phyloP scores from a whole-genome alignment of 371 early-diverging fungal species.

The Paramicrosporidium saccamoebae region DNA sequence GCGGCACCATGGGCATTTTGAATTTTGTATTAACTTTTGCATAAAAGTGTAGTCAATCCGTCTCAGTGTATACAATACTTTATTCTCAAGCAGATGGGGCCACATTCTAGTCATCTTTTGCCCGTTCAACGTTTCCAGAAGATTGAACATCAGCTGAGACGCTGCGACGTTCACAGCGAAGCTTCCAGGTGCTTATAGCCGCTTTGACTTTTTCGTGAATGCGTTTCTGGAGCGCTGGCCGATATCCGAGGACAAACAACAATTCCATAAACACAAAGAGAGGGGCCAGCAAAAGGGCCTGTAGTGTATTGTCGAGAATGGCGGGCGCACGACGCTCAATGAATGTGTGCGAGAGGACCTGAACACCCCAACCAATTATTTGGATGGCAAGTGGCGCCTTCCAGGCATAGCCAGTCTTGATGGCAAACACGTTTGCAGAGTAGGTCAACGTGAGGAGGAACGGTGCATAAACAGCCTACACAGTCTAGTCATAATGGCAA shows the following conservation, averaged over 20 bases:
- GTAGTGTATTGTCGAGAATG: slow-evolving; percentile 40
- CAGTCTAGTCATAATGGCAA: slow-evolving; percentile 1
- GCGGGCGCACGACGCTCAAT: slow-evolving; percentile 65
- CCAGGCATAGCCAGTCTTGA: slow-evolving; percentile 12
- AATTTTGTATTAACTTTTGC: too few species aligned
- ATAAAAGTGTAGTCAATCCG: too few species aligned
- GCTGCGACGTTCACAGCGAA: too few species aligned
- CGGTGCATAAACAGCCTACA: slow-evolving; percentile 15
- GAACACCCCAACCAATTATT: slow-evolving; percentile 40
- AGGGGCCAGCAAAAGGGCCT: slow-evolving; percentile 69
- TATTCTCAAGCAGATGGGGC: too few species aligned
- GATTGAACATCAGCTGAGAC: too few species aligned
- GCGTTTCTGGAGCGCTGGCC: slow-evolving; percentile 26
- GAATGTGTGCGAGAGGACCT: slow-evolving; percentile 55
- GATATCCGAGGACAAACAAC: slow-evolving; percentile 51
- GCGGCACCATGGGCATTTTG: too few species aligned
- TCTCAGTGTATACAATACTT: too few species aligned
- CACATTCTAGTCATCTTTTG: too few species aligned
- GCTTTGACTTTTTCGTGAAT: slow-evolving; percentile 18
- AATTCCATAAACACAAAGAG: slow-evolving; percentile 70
- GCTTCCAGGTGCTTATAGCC: too few species aligned
- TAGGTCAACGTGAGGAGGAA: slow-evolving; percentile 15
- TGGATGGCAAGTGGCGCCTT: slow-evolving; percentile 16
- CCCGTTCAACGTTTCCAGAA: too few species aligned
- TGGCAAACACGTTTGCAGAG: slow-evolving; percentile 15